These are phyloP conservation scores for Verticillium klebahnii DNA, from an alignment of 2,329 filamentous ascomycete genomes.

Conservation along the genomic window DNA sequence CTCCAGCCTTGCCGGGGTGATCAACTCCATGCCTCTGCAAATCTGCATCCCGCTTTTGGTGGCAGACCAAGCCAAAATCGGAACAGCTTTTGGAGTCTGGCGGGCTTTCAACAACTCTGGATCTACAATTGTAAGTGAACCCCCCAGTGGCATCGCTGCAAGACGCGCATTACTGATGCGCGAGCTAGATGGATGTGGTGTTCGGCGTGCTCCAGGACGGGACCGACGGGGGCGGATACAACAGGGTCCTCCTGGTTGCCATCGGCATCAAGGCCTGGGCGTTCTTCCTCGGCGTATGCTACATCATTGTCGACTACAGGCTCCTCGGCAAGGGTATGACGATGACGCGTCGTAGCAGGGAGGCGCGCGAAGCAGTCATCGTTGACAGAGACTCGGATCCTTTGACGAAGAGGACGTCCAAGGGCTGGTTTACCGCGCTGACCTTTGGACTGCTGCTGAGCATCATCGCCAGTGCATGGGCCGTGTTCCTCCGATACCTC, in stretches of 20 bases:
- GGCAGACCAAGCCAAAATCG: slow-evolving; percentile 17
- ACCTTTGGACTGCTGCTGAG: slow-evolving; percentile 10
- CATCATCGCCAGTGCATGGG: slow-evolving; percentile 14
- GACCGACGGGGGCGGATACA: slow-evolving; percentile 14
- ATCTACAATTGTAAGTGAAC: slow-evolving; percentile 14
- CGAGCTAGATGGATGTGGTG: slow-evolving; percentile 16
- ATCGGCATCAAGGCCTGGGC: slow-evolving; percentile 15
- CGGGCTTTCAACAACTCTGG: slow-evolving; percentile 18
- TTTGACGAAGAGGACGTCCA: slow-evolving; percentile 12
- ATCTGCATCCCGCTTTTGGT: slow-evolving; percentile 18
- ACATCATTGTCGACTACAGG: slow-evolving; percentile 16
- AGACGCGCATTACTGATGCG: background rate
- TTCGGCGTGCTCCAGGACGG: slow-evolving; percentile 17
- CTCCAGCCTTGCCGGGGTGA: slow-evolving; percentile 13
- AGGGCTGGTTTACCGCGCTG: slow-evolving; percentile 8
- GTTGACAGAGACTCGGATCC: slow-evolving; percentile 11
- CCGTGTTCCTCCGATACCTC: slow-evolving; percentile 15
- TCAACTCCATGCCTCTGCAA: slow-evolving; percentile 17
- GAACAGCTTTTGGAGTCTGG: slow-evolving; percentile 17
- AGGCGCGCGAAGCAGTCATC: slow-evolving; percentile 12
- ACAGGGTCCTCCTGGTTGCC: slow-evolving; percentile 11
- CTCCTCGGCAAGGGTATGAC: slow-evolving; percentile 15
- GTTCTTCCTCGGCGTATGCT: slow-evolving; percentile 12
- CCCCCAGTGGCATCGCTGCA: background rate
- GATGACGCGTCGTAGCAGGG: slow-evolving; percentile 13